A percentile compares a stretch with the other conserved stretches of the same genome.
phyloP scores from a whole-genome alignment of 1,284 basidiomycete species.

The Fistulina hepatica region DNA sequence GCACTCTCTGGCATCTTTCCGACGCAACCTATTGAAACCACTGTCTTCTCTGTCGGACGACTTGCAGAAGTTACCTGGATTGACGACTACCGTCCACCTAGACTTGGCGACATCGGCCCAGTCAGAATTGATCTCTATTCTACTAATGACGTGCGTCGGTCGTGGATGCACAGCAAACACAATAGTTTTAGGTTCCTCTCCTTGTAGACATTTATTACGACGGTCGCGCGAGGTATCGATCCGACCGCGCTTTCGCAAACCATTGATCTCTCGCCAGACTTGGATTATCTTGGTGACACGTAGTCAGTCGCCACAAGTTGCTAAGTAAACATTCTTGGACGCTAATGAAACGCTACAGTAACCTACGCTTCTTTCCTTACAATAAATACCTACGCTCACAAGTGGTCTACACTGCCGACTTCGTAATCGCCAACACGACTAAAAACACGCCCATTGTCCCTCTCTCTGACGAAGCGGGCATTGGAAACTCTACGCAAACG shows the following conservation, averaged over 20 bases:
- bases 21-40: constrained; percentile 16
- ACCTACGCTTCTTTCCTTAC: constrained; percentile 14
- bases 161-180: not conserved
- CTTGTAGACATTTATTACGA: constrained; percentile 13
- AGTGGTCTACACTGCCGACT: constrained; percentile 18
- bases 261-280: constrained; percentile 14
- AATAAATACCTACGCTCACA: constrained; percentile 9
- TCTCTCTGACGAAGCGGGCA: not conserved
- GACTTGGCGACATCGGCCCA: constrained; percentile 12
- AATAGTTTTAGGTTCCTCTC: not conserved
- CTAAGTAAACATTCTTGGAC: not conserved
- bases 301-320: constrained; percentile 12
- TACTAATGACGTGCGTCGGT: constrained; percentile 11
- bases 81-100: constrained; percentile 14
- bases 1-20: constrained; percentile 16
- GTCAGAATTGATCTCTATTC: constrained; percentile 17
- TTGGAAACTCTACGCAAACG: not conserved
- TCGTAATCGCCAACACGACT: constrained; percentile 11
- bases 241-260: constrained; percentile 10
- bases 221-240: constrained; percentile 15
- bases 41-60: constrained; percentile 14
- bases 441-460: not conserved
- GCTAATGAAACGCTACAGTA: constrained; percentile 8
- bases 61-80: constrained; percentile 15
- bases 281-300: constrained; percentile 7